phyloP scores from a whole-genome alignment of 2,329 filamentous ascomycete genomes.

The Blastomyces emzantsi region DNA sequence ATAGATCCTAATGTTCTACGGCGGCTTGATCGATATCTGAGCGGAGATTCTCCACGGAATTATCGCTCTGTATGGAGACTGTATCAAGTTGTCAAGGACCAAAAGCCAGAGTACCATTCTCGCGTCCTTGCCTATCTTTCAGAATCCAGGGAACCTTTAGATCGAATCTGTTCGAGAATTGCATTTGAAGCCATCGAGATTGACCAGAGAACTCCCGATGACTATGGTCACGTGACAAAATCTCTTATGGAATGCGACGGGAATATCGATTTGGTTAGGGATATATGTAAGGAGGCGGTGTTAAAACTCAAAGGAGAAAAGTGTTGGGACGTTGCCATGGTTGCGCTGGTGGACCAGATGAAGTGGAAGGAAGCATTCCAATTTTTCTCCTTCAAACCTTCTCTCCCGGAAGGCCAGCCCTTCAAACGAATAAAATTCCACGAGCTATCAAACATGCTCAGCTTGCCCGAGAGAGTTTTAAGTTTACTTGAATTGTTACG shows the following conservation, averaged over 20 bases:
- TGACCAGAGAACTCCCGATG: conserved; percentile 30
- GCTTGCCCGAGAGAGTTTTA: conserved; percentile 6
- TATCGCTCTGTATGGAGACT: neutral
- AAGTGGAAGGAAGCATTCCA: conserved; percentile 27
- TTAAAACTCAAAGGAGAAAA: conserved; percentile 19
- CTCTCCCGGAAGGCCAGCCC: conserved; percentile 6
- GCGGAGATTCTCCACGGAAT: neutral
- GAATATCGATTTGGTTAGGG: conserved; percentile 30
- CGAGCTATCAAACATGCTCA: conserved; percentile 14
- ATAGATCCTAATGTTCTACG: neutral
- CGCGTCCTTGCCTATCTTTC: conserved; percentile 32
- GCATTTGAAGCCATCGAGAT: conserved; percentile 39
- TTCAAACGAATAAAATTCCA: neutral
- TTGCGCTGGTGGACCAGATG: conserved; percentile 23
- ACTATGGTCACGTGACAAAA: conserved; percentile 39
- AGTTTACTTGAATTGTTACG: neutral
- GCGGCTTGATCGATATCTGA: neutral
- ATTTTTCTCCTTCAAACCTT: conserved; percentile 24
- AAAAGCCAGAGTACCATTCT: conserved; percentile 11
- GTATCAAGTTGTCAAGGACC: conserved; percentile 1
- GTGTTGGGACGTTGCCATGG: conserved; percentile 27
- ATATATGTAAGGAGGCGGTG: conserved; percentile 36
- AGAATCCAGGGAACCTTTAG: conserved; percentile 28
- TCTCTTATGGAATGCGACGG: conserved; percentile 36
- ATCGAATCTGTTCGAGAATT: conserved; percentile 37